A percentile compares a stretch with the other conserved stretches of the same genome.
Evolutionary conservation across 1,139 yeast species (phyloP).

Genomic region (Kazachstania sp.): DNA sequence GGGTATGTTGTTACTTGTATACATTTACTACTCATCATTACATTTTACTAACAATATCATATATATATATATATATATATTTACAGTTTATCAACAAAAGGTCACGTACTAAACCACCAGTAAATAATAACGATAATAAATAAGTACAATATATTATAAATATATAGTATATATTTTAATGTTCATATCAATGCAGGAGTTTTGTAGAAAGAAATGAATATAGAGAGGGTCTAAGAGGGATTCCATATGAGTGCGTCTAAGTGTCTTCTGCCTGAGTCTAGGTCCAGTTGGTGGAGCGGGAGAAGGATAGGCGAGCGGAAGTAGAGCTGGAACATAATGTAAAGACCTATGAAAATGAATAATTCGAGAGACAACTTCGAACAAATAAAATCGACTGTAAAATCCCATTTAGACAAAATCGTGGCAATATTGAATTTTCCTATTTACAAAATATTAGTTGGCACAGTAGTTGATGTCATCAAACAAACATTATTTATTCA

Average conservation of each 20-base stretch:
- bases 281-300: constrained; percentile 1
- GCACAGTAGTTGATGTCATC: too few species aligned
- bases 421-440: too few species aligned
- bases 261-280: constrained; percentile 1
- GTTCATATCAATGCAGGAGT: neutral
- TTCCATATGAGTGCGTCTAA: constrained; percentile 1
- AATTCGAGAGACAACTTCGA: too few species aligned
- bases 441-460: too few species aligned
- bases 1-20: constrained; percentile 7
- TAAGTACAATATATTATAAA: too few species aligned
- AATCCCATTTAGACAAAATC: too few species aligned
- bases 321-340: neutral
- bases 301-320: neutral
- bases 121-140: neutral
- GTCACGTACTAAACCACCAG: neutral
- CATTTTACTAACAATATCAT: neutral
- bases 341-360: neutral
- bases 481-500: too few species aligned
- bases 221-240: constrained; percentile 1
- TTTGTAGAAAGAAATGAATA: constrained; percentile 1
- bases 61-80: neutral
- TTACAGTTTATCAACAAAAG: neutral
- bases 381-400: too few species aligned
- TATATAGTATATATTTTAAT: neutral
- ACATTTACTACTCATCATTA: neutral